These are phyloP conservation scores for Sarocladium oryzae DNA, from an alignment of 2,329 filamentous ascomycete genomes.

Conservation along the genomic window DNA sequence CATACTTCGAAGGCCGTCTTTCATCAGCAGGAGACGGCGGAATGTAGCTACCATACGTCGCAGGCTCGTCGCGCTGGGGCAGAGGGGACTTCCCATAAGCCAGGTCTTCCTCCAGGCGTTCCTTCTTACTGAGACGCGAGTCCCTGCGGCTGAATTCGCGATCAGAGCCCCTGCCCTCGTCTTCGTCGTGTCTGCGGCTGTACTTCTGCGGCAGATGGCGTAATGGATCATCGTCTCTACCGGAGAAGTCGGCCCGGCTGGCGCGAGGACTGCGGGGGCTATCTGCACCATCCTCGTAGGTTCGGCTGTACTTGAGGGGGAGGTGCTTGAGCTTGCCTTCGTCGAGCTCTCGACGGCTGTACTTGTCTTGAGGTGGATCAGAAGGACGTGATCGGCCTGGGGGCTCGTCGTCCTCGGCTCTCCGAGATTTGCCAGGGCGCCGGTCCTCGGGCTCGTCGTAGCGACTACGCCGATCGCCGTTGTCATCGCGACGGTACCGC, in stretches of 20 bases:
- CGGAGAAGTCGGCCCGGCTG: neutral
- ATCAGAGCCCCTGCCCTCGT: constrained; percentile 12
- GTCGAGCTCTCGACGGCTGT: constrained; percentile 17
- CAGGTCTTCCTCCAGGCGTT: constrained; percentile 36
- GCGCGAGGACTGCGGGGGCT: neutral
- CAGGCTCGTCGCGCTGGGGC: constrained; percentile 15
- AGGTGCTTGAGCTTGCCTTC: constrained; percentile 37
- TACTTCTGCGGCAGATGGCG: constrained; percentile 36
- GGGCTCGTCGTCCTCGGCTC: constrained; percentile 16
- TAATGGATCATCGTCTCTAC: constrained; percentile 20
- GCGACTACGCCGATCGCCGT: constrained; percentile 16
- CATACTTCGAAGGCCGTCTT: constrained; percentile 18
- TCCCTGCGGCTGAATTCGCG: constrained; percentile 22
- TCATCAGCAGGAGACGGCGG: constrained; percentile 15
- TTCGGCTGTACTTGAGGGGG: constrained; percentile 41
- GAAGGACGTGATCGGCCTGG: constrained; percentile 13
- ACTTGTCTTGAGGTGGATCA: constrained; percentile 15
- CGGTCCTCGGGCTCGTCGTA: constrained; percentile 20
- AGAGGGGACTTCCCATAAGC: constrained; percentile 37
- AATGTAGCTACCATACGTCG: constrained; percentile 23
- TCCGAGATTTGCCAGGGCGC: constrained; percentile 13
- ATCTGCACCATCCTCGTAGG: constrained; percentile 22
- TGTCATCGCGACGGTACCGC: constrained; percentile 13
- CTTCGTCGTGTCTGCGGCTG: constrained; percentile 24
- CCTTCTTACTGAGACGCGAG: constrained; percentile 15